Percentiles rank a stretch among this genome's conserved stretches.
These are phyloP conservation scores for Clarireedia homoeocarpa DNA, from an alignment of 2,329 filamentous ascomycete species.

Conservation along the genomic window DNA sequence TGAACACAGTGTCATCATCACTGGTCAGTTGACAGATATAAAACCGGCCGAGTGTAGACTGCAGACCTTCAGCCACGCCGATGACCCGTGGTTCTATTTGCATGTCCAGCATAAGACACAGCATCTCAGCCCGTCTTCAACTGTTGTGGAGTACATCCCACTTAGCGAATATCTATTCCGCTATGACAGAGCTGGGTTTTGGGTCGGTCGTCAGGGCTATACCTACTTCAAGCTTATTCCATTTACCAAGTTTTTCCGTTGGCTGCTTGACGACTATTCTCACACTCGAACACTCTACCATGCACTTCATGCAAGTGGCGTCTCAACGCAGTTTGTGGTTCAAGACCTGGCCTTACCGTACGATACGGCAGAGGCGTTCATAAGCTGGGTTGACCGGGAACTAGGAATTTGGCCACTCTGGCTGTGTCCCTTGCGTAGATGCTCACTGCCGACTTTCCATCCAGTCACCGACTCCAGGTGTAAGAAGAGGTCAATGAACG, in stretches of 20 bases:
- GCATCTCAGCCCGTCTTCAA: neutral
- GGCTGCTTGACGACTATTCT: conserved; percentile 51
- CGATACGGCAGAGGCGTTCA: conserved; percentile 40
- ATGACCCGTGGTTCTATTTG: conserved; percentile 59
- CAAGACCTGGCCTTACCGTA: conserved; percentile 56
- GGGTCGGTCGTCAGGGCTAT: conserved; percentile 53
- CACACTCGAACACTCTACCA: conserved; percentile 55
- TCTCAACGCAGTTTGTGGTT: conserved; percentile 48
- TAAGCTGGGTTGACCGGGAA: conserved; percentile 40
- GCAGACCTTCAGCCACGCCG: conserved; percentile 40
- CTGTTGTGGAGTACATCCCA: conserved; percentile 34
- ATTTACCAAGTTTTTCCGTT: conserved; percentile 52
- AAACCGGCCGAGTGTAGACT: conserved; percentile 21
- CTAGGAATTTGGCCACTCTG: conserved; percentile 47
- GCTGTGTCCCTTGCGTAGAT: conserved; percentile 45
- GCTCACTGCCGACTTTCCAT: conserved; percentile 27
- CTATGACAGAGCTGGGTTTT: conserved; percentile 59
- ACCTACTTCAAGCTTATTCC: conserved; percentile 48
- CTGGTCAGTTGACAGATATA: conserved; percentile 40
- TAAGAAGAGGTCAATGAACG: conserved; percentile 12
- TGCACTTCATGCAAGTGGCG: conserved; percentile 50
- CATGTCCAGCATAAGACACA: conserved; percentile 40
- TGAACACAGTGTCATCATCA: conserved; percentile 44
- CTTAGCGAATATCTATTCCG: conserved; percentile 48
- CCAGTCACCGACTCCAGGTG: conserved; percentile 19